Base-by-base conservation (phyloP, 1,284 basidiomycete genomes). In the Ceratobasidium theobromae region DNA sequence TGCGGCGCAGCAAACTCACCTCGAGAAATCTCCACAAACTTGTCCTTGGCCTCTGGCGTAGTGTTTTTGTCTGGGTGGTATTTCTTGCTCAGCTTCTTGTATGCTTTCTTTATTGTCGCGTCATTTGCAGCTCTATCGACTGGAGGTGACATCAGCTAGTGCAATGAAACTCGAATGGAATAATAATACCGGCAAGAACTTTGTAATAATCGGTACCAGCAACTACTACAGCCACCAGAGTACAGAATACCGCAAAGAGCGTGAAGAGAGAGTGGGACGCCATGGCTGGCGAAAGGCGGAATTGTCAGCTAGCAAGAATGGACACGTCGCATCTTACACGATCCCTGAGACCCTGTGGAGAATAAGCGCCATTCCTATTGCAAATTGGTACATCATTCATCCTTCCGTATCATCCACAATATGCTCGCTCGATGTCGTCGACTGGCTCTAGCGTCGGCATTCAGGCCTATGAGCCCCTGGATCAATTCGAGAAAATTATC, bases 41-140 rank as follows among this genome's bases (percentile, higher is more conserved):
- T 89, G 70, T 86, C 85, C 74, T 93, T 89, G 23, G 93, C 89
- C 12, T 81, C 86, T 68, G 86, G 82, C 12, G 91, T 90, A 71
- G 88, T 89, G 77, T 95, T 97, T 80, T 95, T 95, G 79, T 98
- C 95, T 0, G 95, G 95, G 74, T 97, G 95, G 70, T 85, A 92
- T 77, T 88, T 92, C 72, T 87, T 89, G 77, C 92, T 95, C 52
- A 96, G 80, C 74, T 86, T 88, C 78, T 95, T 90, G 79, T 97
- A 98, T 1, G 93, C 92, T 71, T 90, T 87, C 77, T 90, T 86
- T 75, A 98, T 93, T 71, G 96, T 93, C 72, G 86, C 84, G 38
- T 95, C 92, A 32, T 86, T 87, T 23, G 93, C 93, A 49, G 86
- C 86, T 70, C 80, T 86, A 71, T 86, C 83, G 52, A 97, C 91